A percentile compares a stretch with the other conserved stretches of the same genome.
phyloP scores from a whole-genome alignment of 768 basidiomycete species.

The Chlorophyllum brunneum region DNA sequence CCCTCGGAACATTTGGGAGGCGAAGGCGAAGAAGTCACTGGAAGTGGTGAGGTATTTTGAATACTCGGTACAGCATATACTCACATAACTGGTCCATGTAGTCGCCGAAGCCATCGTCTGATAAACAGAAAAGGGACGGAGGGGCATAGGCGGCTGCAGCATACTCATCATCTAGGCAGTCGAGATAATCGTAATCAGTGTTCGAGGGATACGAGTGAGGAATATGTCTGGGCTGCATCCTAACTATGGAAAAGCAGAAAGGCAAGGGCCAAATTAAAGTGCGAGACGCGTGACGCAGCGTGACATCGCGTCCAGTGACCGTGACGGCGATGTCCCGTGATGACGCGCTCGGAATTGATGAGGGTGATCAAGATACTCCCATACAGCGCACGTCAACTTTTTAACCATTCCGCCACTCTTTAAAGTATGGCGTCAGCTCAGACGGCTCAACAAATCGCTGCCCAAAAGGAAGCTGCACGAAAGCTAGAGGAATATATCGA shows the following conservation, averaged over 20 bases:
- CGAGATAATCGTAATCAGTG: slow-evolving; percentile 6
- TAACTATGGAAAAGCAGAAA: too few species aligned
- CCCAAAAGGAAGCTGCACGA: slow-evolving; percentile 39
- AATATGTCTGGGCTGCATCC: not conserved
- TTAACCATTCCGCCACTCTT: slow-evolving; percentile 1
- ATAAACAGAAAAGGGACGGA: not conserved
- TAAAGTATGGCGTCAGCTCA: slow-evolving; percentile 25
- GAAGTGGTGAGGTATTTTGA: not conserved
- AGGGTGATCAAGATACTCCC: slow-evolving; percentile 9
- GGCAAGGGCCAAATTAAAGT: not conserved
- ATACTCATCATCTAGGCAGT: not conserved
- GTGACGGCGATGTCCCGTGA: not conserved
- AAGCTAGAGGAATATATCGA: slow-evolving; percentile 77
- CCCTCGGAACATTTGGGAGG: slow-evolving; percentile 23
- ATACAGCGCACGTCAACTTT: slow-evolving; percentile 2
- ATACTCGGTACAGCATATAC: slow-evolving; percentile 12
- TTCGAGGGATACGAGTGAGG: not conserved
- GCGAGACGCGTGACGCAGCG: slow-evolving; percentile 1
- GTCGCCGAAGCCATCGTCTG: slow-evolving; percentile 14
- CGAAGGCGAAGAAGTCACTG: slow-evolving; percentile 31
- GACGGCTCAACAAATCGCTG: slow-evolving; percentile 25
- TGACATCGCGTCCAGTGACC: not conserved
- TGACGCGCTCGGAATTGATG: slow-evolving; percentile 2
- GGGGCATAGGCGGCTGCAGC: not conserved
- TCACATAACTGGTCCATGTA: slow-evolving; percentile 12